These are phyloP conservation scores for Trypanosoma mega DNA, from an alignment of 208 protist species.

Conservation along the genomic window DNA sequence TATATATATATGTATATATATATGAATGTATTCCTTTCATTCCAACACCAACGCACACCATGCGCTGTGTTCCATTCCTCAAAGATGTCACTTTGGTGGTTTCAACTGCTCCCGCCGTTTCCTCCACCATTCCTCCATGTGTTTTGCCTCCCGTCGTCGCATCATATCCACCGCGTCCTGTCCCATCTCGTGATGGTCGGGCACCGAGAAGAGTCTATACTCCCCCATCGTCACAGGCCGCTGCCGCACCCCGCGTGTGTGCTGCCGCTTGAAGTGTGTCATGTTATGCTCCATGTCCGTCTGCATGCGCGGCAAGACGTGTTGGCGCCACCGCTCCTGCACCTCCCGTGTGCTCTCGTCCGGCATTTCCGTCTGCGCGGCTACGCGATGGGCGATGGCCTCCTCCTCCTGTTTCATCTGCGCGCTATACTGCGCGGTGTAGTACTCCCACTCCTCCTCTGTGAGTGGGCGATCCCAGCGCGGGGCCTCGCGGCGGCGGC, in stretches of 20 bases:
- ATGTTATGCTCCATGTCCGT: constrained; percentile 82
- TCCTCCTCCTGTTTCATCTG: constrained; percentile 82
- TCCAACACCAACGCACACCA: too few species aligned
- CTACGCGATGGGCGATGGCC: constrained; percentile 46
- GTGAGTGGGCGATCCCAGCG: constrained; percentile 76
- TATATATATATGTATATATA: too few species aligned
- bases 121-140: constrained; percentile 76
- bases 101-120: constrained; percentile 70
- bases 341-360: constrained; percentile 59
- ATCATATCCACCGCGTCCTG: constrained; percentile 84
- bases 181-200: constrained; percentile 62
- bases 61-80: too few species aligned
- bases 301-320: constrained; percentile 70
- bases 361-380: constrained; percentile 54
- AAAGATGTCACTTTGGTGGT: constrained; percentile 43
- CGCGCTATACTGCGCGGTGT: constrained; percentile 65
- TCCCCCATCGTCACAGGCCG: constrained; percentile 46
- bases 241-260: constrained; percentile 30
- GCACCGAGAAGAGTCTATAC: constrained; percentile 78
- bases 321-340: constrained; percentile 67
- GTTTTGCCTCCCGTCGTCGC: constrained; percentile 58
- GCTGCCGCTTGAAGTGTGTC: constrained; percentile 59
- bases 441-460: constrained; percentile 79
- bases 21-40: too few species aligned
- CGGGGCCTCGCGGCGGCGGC: constrained; percentile 30